Percentiles rank a stretch among this genome's conserved stretches.
These are phyloP conservation scores for Dactylellina drechsleri DNA, from an alignment of 2,329 filamentous ascomycete species.

Conservation along the genomic window DNA sequence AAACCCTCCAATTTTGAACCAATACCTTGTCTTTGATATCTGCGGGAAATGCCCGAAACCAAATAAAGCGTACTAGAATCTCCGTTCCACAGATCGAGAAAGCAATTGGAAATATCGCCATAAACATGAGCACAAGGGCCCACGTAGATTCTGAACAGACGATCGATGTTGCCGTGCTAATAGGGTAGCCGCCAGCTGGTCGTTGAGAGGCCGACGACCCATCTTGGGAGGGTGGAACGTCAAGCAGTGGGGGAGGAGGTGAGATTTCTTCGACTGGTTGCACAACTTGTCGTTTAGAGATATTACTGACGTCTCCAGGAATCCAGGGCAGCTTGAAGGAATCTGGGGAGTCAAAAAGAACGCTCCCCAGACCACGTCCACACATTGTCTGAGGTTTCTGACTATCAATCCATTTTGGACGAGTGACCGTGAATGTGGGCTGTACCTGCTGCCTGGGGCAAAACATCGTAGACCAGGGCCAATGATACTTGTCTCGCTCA, in stretches of 20 bases:
- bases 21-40: slow-evolving; percentile 22
- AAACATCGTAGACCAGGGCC: not conserved
- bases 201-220: not conserved
- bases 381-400: slow-evolving; percentile 26
- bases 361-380: not conserved
- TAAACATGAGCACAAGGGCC: slow-evolving; percentile 33
- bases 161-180: slow-evolving; percentile 43
- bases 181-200: not conserved
- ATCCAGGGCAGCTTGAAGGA: not conserved
- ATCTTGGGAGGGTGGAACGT: not conserved
- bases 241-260: not conserved
- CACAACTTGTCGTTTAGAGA: slow-evolving; percentile 13
- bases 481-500: not conserved
- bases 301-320: not conserved
- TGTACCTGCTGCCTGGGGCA: not conserved
- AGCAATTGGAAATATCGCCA: slow-evolving; percentile 25
- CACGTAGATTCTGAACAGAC: slow-evolving; percentile 48
- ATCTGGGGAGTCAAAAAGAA: not conserved
- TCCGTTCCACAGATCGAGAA: slow-evolving; percentile 37
- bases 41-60: slow-evolving; percentile 37
- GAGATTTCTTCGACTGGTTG: slow-evolving; percentile 3
- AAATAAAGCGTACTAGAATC: slow-evolving; percentile 34
- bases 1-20: slow-evolving; percentile 18
- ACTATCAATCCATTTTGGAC: slow-evolving; percentile 21
- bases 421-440: slow-evolving; percentile 5